Evolutionary conservation across 2,329 filamentous ascomycete species (phyloP), one percentile per base, ranked within the genome.

Genomic region (Penicillium palitans): DNA sequence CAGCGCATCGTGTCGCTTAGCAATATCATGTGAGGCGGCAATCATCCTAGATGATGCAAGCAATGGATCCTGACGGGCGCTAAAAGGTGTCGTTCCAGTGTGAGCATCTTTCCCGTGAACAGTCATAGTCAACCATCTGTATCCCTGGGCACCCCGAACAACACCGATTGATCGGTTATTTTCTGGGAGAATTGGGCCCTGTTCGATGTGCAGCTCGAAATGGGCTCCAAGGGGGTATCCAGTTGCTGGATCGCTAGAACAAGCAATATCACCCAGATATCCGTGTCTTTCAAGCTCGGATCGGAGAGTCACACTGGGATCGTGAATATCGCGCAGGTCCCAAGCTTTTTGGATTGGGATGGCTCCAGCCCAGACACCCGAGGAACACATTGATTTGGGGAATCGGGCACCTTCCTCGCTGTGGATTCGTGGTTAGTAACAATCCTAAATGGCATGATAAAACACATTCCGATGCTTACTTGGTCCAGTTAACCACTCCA

Each of bases 131-230:
- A 85, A 83, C 88, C 88, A 90, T 59, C 84, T 82, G 69, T 89
- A 90, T 6, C 85, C 86, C 69, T 90, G 88, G 0, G 87, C 87
- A 2, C 87, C 87, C 27, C 81, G 80, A 0, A 91, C 88, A 2
- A 88, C 79, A 8, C 87, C 85, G 55, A 91, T 82, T 54, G 85
- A 85, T 57, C 83, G 79, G 15, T 79, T 74, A 15, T 80, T 78
- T 25, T 81, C 80, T 66, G 90, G 87, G 0, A 93, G 80, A 15
- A 90, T 83, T 0, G 89, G 88, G 0, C 89, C 89, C 70, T 93
- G 90, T 70, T 93, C 90, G 47, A 93, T 93, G 68, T 93, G 90
- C 4, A 93, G 79, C 71, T 93, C 89, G 66, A 93, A 92, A 69
- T 92, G 89, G 0, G 88, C 89, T 0, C 83, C 87, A 69, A 92